Conservation (phyloP, 2,329 filamentous ascomycete species). For the Acephala macrosclerotiorum region DNA sequence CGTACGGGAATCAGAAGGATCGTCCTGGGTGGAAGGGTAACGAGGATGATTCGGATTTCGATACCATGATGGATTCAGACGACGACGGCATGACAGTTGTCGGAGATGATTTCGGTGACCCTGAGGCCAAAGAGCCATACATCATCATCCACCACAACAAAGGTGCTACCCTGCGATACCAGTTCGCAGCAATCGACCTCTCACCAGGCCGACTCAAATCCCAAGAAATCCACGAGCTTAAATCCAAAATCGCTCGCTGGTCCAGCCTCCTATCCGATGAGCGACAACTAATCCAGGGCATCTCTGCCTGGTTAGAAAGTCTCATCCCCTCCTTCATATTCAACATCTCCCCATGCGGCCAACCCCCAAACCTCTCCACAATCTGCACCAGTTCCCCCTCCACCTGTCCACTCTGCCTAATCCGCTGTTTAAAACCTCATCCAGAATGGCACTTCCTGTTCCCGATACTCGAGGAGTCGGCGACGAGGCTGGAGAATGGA, state of each 20-base stretch:
- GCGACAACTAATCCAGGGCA: not conserved
- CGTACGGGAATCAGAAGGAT: too few species aligned
- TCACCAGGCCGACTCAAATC: not conserved
- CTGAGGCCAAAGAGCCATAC: not conserved
- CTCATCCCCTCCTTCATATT: not conserved
- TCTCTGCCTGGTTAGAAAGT: not conserved
- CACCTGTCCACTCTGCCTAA: not conserved
- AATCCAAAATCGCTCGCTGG: not conserved
- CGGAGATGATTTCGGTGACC: not conserved
- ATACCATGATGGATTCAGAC: not conserved
- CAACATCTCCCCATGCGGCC: not conserved
- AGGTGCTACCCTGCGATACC: not conserved
- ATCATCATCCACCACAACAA: too few species aligned
- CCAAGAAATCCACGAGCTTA: not conserved
- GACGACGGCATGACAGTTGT: not conserved
- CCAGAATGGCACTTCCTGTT: not conserved
- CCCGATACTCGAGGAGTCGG: not conserved
- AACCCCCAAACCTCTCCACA: not conserved
- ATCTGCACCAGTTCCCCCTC: not conserved
- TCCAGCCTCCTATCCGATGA: not conserved
- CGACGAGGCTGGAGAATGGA: not conserved
- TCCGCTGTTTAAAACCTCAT: not conserved
- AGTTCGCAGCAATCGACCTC: not conserved
- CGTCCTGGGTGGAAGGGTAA: too few species aligned
- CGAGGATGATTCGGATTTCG: not conserved